phyloP scores from a whole-genome alignment of 352 stramenopile species.

The Globisporangium apiculatum region DNA sequence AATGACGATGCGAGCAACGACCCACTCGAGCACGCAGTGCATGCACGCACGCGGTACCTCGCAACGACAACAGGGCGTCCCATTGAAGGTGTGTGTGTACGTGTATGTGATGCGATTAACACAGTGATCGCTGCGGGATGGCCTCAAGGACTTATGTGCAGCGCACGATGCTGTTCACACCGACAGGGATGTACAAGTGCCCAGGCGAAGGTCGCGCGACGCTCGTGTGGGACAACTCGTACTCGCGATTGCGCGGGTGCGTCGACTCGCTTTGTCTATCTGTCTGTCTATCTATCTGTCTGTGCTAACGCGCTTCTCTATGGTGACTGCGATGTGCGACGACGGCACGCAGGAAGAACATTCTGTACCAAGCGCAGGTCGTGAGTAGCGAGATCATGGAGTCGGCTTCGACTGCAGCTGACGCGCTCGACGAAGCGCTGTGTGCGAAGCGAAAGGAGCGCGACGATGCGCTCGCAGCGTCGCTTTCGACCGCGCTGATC shows the following conservation, averaged over 20 bases:
- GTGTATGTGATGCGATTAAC: too few species aligned
- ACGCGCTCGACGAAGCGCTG: constrained; percentile 64
- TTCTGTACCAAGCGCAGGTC: constrained; percentile 71
- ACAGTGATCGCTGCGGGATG: too few species aligned
- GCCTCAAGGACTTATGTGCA: too few species aligned
- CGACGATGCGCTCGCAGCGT: constrained; percentile 25
- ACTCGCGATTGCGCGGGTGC: constrained; percentile 66
- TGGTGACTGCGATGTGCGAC: too few species aligned
- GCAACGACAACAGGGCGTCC: constrained; percentile 36
- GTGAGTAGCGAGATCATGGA: constrained; percentile 65
- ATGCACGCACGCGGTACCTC: constrained; percentile 55
- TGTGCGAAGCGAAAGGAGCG: constrained; percentile 40
- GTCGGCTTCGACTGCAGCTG: constrained; percentile 54
- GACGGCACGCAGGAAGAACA: constrained; percentile 42
- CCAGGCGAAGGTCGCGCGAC: constrained; percentile 42
- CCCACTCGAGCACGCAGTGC: constrained; percentile 40
- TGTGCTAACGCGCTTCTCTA: too few species aligned
- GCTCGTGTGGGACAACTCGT: constrained; percentile 78
- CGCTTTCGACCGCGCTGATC: constrained; percentile 27
- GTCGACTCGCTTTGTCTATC: constrained; percentile 1
- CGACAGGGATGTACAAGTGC: constrained; percentile 47
- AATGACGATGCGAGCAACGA: constrained; percentile 17
- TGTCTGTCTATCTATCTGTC: background rate
- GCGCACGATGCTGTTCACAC: background rate
- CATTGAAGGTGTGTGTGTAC: constrained; percentile 36